phyloP scores from a whole-genome alignment of 768 basidiomycete species.

The Pleurotus tuoliensis region DNA sequence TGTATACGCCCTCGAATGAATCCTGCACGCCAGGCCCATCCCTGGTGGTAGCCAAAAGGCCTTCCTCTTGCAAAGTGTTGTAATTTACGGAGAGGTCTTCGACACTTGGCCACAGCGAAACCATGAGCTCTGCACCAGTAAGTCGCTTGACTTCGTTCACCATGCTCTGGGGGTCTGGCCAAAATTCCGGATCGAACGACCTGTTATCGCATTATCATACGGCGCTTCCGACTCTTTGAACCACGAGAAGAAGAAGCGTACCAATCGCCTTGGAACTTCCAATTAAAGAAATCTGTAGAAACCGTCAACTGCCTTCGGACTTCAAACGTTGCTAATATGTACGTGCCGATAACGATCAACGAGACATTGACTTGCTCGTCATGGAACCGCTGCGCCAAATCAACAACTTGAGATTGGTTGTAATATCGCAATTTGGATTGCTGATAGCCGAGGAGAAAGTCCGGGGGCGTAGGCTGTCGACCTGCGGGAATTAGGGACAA shows the following conservation, averaged over 20 bases:
- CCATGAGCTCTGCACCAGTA: constrained; percentile 35
- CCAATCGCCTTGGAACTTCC: constrained; percentile 36
- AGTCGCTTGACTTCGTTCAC: constrained; percentile 27
- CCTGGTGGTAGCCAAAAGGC: constrained; percentile 29
- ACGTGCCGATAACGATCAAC: constrained; percentile 23
- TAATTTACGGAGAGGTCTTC: constrained; percentile 33
- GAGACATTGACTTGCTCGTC: constrained; percentile 32
- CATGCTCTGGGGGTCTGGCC: constrained; percentile 30
- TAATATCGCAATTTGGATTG: constrained; percentile 33
- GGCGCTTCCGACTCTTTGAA: no score
- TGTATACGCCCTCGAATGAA: constrained; percentile 33
- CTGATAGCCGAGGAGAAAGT: constrained; percentile 31
- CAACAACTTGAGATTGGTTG: constrained; percentile 29
- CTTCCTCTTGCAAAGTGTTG: constrained; percentile 24
- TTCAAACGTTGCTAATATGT: no score
- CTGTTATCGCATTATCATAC: constrained; percentile 7
- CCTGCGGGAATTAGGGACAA: constrained; percentile 12
- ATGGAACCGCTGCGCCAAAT: constrained; percentile 31
- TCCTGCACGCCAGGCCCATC: constrained; percentile 31
- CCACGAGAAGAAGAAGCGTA: constrained; percentile 3
- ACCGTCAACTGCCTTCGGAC: no score
- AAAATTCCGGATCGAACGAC: constrained; percentile 31
- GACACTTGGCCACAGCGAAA: constrained; percentile 34
- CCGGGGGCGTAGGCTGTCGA: constrained; percentile 31
- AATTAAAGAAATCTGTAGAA: constrained; percentile 27